Base-by-base conservation (phyloP, 2,329 filamentous ascomycete genomes). In the Apiospora hydei region DNA sequence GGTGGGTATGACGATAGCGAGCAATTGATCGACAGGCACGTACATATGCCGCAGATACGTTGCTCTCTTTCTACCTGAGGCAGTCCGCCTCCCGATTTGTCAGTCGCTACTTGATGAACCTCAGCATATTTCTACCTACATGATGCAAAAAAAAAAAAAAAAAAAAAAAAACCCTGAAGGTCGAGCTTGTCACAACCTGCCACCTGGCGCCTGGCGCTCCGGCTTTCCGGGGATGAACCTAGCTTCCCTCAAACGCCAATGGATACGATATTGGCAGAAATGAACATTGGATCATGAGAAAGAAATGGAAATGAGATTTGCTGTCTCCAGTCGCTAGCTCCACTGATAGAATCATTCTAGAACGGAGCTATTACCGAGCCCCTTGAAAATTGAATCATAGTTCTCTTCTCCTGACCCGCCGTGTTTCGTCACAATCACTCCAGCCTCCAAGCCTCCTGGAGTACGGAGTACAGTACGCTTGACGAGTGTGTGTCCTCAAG, bases 341-440 rank as follows among this genome's bases (percentile, higher is more conserved):
- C 57, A 64, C 57, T 64, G 57, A 64, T 64, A 64, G 57, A 64
- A 64, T 64, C 30, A n/a, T 64, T 64, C 57, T 64, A 64, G 57
- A 64, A 64, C 57, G 34, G 57, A 41, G 57, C 57, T 64, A 64
- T 64, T 41, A 64, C 57, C 34, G 34, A 64, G 34, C 57, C 57
- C 57, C 57, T 64, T 64, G 57, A 64, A 64, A 64, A 64, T 64
- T 64, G 57, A 64, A 64, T 41, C 57, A 64, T 64, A 64, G 57
- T 41, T n/a, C 21, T 64, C 57, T 41, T 21, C 57, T 64, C 57
- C 57, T 64, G 34, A 21, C 57, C 57, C 57, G 57, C 57, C 21
- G 21, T 64, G 57, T 64, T 64, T 64, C 57, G 57, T 64, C 57
- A 64, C 57, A 64, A 30, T 64, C 34, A 21, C 57, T 64, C 57